These are phyloP conservation scores for Lipomyces yamadae DNA, from an alignment of 805 yeast species.

Conservation along the genomic window DNA sequence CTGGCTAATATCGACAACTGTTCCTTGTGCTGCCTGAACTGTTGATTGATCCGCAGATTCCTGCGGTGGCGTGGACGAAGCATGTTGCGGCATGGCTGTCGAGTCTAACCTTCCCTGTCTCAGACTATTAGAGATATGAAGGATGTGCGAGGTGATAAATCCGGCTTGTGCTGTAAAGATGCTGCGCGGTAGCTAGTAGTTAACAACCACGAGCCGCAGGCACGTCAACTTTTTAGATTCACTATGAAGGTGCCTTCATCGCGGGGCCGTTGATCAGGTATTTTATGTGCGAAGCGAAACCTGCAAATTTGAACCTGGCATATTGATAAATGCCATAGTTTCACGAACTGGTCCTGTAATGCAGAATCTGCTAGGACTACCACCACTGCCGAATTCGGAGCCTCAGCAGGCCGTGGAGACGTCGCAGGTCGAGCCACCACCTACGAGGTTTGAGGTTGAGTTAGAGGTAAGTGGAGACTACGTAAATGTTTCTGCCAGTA, in stretches of 20 bases:
- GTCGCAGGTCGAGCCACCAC: slow-evolving; percentile 45
- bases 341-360: background rate
- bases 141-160: no score
- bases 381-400: background rate
- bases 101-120: background rate
- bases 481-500: background rate
- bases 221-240: no score
- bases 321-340: background rate
- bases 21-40: background rate
- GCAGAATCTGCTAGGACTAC: slow-evolving; percentile 1
- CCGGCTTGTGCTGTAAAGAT: no score
- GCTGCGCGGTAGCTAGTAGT: no score
- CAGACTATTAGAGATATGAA: no score
- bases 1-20: background rate
- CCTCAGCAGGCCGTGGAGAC: no score
- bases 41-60: background rate
- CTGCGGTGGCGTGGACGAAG: background rate
- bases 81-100: background rate
- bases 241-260: no score
- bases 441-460: slow-evolving; percentile 86
- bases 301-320: background rate
- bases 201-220: no score
- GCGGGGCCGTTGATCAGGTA: background rate
- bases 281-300: background rate
- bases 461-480: slow-evolving; percentile 59